Conservation (phyloP, 2,329 filamentous ascomycete genomes). For the Falciphora oryzae region DNA sequence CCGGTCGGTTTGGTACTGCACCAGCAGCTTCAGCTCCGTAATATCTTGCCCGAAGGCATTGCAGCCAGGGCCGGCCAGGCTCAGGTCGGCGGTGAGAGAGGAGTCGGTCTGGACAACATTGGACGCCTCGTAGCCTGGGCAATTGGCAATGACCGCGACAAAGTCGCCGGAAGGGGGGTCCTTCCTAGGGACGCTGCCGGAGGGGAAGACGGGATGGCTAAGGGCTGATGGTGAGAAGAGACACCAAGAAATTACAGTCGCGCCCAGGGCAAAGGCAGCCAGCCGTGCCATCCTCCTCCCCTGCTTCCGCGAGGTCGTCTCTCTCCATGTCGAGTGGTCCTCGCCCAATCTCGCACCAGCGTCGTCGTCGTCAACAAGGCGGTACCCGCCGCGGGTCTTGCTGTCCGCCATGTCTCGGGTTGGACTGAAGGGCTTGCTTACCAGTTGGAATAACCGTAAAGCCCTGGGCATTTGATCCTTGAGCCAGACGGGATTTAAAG, state of each 20-base stretch:
- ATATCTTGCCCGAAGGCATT: conserved; percentile 76
- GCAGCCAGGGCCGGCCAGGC: conserved; percentile 63
- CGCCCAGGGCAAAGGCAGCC: background rate
- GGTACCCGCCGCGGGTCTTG: background rate
- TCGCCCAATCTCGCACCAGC: background rate
- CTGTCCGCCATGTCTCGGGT: background rate
- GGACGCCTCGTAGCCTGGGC: conserved; percentile 63
- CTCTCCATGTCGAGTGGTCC: background rate
- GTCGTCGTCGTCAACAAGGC: background rate
- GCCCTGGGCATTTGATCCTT: background rate
- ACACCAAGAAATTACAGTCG: background rate
- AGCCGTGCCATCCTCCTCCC: background rate
- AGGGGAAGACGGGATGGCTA: background rate
- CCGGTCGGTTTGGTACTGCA: conserved; percentile 60
- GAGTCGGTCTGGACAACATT: conserved; percentile 47
- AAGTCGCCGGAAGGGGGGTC: background rate
- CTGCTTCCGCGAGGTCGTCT: background rate
- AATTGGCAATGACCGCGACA: conserved; percentile 24
- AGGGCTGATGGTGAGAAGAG: background rate
- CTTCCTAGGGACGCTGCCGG: background rate
- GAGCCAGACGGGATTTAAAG: background rate
- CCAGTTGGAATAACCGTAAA: background rate
- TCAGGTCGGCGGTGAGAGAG: conserved; percentile 63
- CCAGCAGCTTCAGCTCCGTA: conserved; percentile 56
- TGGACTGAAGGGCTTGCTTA: too few relatives aligned